phyloP scores from a whole-genome alignment of 2,329 filamentous ascomycete species.

The Ampelomyces quisqualis region DNA sequence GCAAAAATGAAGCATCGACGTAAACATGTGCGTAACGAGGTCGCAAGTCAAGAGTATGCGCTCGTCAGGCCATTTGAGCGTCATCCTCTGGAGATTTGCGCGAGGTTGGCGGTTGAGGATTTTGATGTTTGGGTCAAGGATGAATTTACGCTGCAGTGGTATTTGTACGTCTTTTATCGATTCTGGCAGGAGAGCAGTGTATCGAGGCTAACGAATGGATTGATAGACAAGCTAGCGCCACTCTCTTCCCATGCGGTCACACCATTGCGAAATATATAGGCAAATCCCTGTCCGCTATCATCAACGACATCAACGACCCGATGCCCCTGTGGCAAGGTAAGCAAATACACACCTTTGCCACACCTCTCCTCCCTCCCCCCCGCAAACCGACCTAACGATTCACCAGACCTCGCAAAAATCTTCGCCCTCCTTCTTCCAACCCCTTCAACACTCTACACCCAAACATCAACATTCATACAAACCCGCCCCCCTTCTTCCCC shows the following conservation, averaged over 20 bases:
- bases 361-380: too few species aligned
- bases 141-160: slow-evolving; percentile 50
- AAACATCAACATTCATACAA: slow-evolving; percentile 55
- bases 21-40: slow-evolving; percentile 43
- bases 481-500: slow-evolving; percentile 41
- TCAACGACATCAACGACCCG: slow-evolving; percentile 48
- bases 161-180: slow-evolving; percentile 43
- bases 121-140: slow-evolving; percentile 52
- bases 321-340: slow-evolving; percentile 55
- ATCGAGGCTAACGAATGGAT: too few species aligned
- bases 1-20: slow-evolving; percentile 10
- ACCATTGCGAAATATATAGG: slow-evolving; percentile 52
- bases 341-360: slow-evolving; percentile 46
- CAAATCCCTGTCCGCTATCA: slow-evolving; percentile 50
- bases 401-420: slow-evolving; percentile 18
- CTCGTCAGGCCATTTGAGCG: slow-evolving; percentile 40
- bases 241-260: slow-evolving; percentile 57
- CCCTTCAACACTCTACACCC: slow-evolving; percentile 51
- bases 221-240: slow-evolving; percentile 54
- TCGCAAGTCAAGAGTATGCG: slow-evolving; percentile 48
- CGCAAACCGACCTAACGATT: slow-evolving; percentile 9
- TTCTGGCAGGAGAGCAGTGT: too few species aligned
- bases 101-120: slow-evolving; percentile 55
- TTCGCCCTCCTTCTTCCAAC: slow-evolving; percentile 8
- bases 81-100: slow-evolving; percentile 53